A percentile compares a stretch with the other conserved stretches of the same genome.
Evolutionary conservation across 345 rosid genomes (phyloP).

Genomic region (Boechera retrofracta): DNA sequence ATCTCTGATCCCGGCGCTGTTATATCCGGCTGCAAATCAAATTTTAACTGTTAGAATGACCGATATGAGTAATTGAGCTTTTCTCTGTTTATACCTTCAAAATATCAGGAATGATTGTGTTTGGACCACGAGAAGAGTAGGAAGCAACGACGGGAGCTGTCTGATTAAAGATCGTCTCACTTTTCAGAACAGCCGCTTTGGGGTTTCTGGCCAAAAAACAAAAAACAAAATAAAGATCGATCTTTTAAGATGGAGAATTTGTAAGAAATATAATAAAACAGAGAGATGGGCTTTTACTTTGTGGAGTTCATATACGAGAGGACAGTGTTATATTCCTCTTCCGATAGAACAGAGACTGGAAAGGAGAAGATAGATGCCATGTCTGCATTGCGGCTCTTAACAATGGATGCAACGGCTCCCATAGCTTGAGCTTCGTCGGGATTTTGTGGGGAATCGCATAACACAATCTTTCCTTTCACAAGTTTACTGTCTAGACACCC

Average conservation of each 20-base stretch:
- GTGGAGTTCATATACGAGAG: slow-evolving; percentile 45
- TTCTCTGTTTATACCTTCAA: slow-evolving; percentile 50
- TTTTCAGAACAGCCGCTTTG: slow-evolving; percentile 41
- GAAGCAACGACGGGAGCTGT: slow-evolving; percentile 47
- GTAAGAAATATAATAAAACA: background rate
- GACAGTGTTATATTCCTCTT: slow-evolving; percentile 6
- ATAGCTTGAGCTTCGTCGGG: slow-evolving; percentile 15
- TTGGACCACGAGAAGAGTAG: slow-evolving; percentile 66
- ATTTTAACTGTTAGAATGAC: background rate
- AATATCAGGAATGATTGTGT: slow-evolving; percentile 49
- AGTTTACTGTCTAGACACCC: slow-evolving; percentile 41
- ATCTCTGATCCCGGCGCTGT: slow-evolving; percentile 63
- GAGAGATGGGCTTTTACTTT: slow-evolving; percentile 34
- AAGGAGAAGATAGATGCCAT: slow-evolving; percentile 32
- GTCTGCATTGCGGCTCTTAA: background rate
- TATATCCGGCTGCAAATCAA: slow-evolving; percentile 60
- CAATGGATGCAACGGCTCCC: slow-evolving; percentile 45
- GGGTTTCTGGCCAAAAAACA: slow-evolving; percentile 31
- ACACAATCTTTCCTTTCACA: slow-evolving; percentile 54
- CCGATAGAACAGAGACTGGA: slow-evolving; percentile 36
- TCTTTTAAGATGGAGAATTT: background rate
- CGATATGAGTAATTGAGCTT: background rate
- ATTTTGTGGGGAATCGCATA: slow-evolving; percentile 30
- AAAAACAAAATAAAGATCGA: background rate
- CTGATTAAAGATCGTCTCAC: slow-evolving; percentile 39